phyloP scores from a whole-genome alignment of 2,329 filamentous ascomycete species.

The Fusarium nodosum region DNA sequence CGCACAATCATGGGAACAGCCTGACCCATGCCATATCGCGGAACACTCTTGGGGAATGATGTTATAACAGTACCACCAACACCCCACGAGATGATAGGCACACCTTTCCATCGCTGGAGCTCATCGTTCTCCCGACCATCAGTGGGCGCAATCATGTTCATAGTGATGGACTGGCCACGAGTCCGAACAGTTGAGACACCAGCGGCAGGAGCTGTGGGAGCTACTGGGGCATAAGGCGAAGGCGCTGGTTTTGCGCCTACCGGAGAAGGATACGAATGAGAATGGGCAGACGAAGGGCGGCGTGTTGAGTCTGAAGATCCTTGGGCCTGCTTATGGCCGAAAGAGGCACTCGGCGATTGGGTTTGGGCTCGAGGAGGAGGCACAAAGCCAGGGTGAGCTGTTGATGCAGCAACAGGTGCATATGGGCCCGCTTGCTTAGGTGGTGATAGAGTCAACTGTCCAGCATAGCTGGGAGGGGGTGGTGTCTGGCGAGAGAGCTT shows the following conservation, averaged over 20 bases:
- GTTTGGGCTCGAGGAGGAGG: slow-evolving; percentile 73
- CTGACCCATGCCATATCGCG: slow-evolving; percentile 84
- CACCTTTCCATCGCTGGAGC: slow-evolving; percentile 90
- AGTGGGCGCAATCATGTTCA: slow-evolving; percentile 72
- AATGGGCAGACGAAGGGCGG: slow-evolving; percentile 68
- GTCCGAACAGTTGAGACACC: slow-evolving; percentile 54
- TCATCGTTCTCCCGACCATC: slow-evolving; percentile 80
- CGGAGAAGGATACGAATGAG: slow-evolving; percentile 59
- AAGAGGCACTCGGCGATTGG: slow-evolving; percentile 69
- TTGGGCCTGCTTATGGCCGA: slow-evolving; percentile 54
- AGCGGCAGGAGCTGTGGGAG: slow-evolving; percentile 16
- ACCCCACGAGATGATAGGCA: slow-evolving; percentile 88
- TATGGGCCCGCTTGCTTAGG: slow-evolving; percentile 68
- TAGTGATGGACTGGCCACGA: slow-evolving; percentile 66
- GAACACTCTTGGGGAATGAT: slow-evolving; percentile 89
- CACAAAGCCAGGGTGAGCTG: slow-evolving; percentile 59
- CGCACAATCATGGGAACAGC: slow-evolving; percentile 82
- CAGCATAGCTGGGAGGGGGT: slow-evolving; percentile 60
- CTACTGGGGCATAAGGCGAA: slow-evolving; percentile 48
- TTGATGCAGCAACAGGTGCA: slow-evolving; percentile 57
- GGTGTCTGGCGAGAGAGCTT: slow-evolving; percentile 61
- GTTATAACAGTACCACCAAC: slow-evolving; percentile 86
- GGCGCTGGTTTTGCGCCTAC: slow-evolving; percentile 46
- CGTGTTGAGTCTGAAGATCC: slow-evolving; percentile 61
- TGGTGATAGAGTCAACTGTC: slow-evolving; percentile 65